Evolutionary conservation across 2,329 filamentous ascomycete species (phyloP).

Genomic region (Scytalidium lignicola): DNA sequence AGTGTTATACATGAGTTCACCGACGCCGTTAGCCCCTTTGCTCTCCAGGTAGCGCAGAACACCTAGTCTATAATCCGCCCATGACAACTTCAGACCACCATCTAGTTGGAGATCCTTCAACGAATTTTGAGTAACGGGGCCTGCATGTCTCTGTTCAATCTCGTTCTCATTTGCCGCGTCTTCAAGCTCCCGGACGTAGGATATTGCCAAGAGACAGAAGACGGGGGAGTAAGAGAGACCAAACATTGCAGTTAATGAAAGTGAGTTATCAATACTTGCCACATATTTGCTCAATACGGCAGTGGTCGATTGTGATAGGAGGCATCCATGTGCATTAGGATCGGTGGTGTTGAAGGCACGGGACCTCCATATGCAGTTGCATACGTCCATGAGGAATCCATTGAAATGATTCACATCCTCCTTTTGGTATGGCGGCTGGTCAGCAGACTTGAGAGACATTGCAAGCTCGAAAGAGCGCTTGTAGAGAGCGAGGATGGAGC

Average conservation of each 20-base stretch:
- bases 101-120: slow-evolving; percentile 56
- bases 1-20: slow-evolving; percentile 71
- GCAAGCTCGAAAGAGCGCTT: slow-evolving; percentile 69
- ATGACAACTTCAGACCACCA: slow-evolving; percentile 62
- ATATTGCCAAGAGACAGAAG: slow-evolving; percentile 50
- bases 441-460: slow-evolving; percentile 38
- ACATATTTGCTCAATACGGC: slow-evolving; percentile 44
- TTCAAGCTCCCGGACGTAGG: slow-evolving; percentile 51
- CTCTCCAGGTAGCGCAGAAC: slow-evolving; percentile 64
- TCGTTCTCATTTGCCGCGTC: slow-evolving; percentile 39
- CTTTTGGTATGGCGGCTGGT: slow-evolving; percentile 44
- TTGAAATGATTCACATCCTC: slow-evolving; percentile 68
- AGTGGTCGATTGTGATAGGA: slow-evolving; percentile 42
- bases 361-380: slow-evolving; percentile 76
- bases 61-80: slow-evolving; percentile 71
- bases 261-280: slow-evolving; percentile 39
- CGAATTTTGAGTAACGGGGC: slow-evolving; percentile 65
- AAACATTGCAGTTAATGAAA: slow-evolving; percentile 46
- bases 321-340: slow-evolving; percentile 50
- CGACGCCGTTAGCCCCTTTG: slow-evolving; percentile 60
- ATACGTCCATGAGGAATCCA: slow-evolving; percentile 79
- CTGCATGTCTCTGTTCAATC: slow-evolving; percentile 50
- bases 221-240: slow-evolving; percentile 55
- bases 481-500: slow-evolving; percentile 63
- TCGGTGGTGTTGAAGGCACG: slow-evolving; percentile 65